These are phyloP conservation scores for Microdochium trichocladiopsis DNA, from an alignment of 2,329 filamentous ascomycete species.

Conservation along the genomic window DNA sequence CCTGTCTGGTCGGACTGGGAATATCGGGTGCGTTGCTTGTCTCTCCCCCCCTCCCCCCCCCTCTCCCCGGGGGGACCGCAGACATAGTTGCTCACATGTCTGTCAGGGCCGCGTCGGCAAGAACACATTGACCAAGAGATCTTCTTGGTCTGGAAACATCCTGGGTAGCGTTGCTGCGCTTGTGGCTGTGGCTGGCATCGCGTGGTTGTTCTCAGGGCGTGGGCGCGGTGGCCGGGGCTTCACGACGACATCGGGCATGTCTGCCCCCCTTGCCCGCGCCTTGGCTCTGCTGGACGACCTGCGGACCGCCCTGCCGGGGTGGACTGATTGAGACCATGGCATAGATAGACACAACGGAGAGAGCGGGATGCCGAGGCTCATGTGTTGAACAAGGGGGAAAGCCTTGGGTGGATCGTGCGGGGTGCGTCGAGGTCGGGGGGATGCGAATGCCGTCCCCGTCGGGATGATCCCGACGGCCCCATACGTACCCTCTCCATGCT, in stretches of 20 bases:
- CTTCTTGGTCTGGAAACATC: neutral
- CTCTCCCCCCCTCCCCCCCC: neutral
- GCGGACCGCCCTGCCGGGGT: too few relatives aligned
- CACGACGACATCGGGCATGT: too few relatives aligned
- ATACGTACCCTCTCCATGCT: neutral
- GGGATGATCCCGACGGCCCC: neutral
- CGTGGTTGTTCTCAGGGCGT: neutral
- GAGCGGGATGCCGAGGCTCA: neutral
- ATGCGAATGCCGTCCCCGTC: neutral
- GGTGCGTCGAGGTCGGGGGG: neutral
- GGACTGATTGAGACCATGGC: neutral
- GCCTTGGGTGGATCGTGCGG: neutral
- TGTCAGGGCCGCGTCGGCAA: neutral
- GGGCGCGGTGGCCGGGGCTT: too few relatives aligned
- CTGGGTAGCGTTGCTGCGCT: neutral
- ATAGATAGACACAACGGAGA: neutral
- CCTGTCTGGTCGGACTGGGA: slow-evolving; percentile 22
- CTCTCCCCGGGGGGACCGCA: neutral
- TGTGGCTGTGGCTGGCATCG: neutral
- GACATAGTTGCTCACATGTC: neutral
- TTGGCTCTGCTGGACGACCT: too few relatives aligned
- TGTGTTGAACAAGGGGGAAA: neutral
- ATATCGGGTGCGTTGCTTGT: slow-evolving; percentile 15
- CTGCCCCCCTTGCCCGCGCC: too few relatives aligned
- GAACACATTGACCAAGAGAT: neutral